Percentiles rank a stretch among this genome's conserved stretches.
These are phyloP conservation scores for Beauveria bassiana DNA, from an alignment of 2,329 filamentous ascomycete species.

Conservation along the genomic window DNA sequence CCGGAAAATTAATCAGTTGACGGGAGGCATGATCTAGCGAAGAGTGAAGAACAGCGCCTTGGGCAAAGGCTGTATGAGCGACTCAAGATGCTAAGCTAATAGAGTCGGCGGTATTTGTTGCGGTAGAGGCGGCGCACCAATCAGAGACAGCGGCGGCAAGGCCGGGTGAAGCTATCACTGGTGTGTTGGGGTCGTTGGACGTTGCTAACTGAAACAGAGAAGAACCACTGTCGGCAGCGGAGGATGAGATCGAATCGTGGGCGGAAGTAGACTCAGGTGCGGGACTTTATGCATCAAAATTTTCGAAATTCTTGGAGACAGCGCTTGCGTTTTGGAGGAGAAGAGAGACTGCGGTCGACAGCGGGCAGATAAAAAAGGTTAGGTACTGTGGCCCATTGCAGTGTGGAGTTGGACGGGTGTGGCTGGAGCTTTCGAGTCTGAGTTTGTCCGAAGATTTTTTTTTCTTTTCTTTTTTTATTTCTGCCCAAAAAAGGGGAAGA, in stretches of 20 bases:
- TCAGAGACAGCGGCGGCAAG: background rate
- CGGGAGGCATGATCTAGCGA: constrained; percentile 1
- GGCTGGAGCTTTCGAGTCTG: background rate
- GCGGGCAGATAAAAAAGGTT: background rate
- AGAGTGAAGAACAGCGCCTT: background rate
- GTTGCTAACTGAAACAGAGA: background rate
- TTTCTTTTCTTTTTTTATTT: background rate
- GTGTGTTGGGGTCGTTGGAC: background rate
- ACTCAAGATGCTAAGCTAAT: background rate
- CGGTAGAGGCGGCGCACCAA: background rate
- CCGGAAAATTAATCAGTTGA: constrained; percentile 1
- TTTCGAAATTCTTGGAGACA: background rate
- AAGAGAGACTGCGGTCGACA: background rate
- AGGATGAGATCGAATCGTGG: background rate
- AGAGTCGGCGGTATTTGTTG: background rate
- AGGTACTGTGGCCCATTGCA: background rate
- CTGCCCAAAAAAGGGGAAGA: background rate
- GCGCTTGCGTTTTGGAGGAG: background rate
- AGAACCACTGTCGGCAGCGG: background rate
- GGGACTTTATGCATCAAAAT: background rate
- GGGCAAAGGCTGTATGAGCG: background rate
- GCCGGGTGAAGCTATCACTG: constrained; percentile 2
- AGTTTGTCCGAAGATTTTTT: background rate
- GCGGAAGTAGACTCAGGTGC: background rate
- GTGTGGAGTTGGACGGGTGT: background rate